Conservation (phyloP, 164 flowering plant genomes). For the Vitis rotundifolia region DNA sequence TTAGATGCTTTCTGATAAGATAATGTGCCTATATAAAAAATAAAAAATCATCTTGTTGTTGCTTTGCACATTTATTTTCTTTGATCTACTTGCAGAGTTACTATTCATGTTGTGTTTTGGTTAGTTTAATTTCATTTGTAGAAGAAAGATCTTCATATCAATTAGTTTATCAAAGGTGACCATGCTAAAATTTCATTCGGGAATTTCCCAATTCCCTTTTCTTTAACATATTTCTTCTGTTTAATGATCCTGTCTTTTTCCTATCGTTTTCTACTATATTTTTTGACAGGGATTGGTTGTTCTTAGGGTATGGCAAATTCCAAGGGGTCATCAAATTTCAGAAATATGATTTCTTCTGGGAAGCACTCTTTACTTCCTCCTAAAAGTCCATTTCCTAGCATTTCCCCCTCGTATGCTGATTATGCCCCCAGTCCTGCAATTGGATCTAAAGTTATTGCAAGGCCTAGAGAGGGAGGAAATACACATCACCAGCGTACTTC, state of each 20-base stretch:
- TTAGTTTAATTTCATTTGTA: background rate
- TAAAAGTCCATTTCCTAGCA: conserved; percentile 72
- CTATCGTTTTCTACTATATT: conserved; percentile 1
- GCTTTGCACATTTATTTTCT: background rate
- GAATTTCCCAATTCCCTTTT: background rate
- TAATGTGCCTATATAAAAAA: no score
- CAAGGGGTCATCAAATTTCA: conserved; percentile 56
- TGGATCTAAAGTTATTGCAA: conserved; percentile 52
- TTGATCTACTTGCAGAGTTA: background rate
- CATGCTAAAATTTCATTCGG: no score
- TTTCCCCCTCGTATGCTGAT: conserved; percentile 61
- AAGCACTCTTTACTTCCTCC: conserved; percentile 84
- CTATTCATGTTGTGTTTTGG: background rate
- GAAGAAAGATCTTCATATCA: background rate
- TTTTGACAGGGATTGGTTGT: conserved; percentile 25
- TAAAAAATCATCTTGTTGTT: background rate
- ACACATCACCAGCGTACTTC: conserved; percentile 74
- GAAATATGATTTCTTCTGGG: conserved; percentile 51
- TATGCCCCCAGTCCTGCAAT: conserved; percentile 43
- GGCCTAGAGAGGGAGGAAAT: conserved; percentile 60
- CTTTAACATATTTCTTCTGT: background rate
- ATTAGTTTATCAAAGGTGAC: background rate
- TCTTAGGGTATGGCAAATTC: conserved; percentile 55
- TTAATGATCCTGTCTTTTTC: conserved; percentile 3
- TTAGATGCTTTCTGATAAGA: no score